Evolutionary conservation across 2,329 filamentous ascomycete species (phyloP).

Genomic region (Clathrospora elynae): DNA sequence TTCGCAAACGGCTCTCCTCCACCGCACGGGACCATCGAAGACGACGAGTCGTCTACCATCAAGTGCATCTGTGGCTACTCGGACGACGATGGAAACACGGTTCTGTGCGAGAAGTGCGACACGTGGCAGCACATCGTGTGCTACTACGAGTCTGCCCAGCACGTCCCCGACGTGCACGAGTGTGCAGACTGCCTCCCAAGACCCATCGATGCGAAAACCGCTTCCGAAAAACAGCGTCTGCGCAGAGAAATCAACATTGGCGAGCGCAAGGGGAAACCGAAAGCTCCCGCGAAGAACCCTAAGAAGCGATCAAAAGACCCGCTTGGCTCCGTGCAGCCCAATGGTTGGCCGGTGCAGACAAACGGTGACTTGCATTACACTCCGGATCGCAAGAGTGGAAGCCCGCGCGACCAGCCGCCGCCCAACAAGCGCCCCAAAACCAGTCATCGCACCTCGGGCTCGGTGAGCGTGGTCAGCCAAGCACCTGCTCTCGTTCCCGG

Average conservation of each 20-base stretch:
- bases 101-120: conserved; percentile 93
- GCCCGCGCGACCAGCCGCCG: conserved; percentile 60
- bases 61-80: conserved; percentile 95
- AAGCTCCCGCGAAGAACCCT: conserved; percentile 76
- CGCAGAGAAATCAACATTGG: conserved; percentile 64
- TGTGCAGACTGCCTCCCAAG: conserved; percentile 89
- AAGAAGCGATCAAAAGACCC: conserved; percentile 84
- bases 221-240: conserved; percentile 71
- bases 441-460: conserved; percentile 79
- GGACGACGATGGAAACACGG: conserved; percentile 97
- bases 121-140: conserved; percentile 99
- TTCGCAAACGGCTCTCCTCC: conserved; percentile 45
- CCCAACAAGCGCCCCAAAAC: conserved; percentile 79
- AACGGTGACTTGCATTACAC: conserved; percentile 61
- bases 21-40: conserved; percentile 54
- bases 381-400: conserved; percentile 55
- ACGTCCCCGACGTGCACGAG: conserved; percentile 76
- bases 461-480: conserved; percentile 69
- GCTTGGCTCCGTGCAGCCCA: conserved; percentile 63
- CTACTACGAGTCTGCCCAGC: conserved; percentile 80
- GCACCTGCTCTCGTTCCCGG: conserved; percentile 69
- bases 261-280: conserved; percentile 71
- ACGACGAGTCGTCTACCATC: conserved; percentile 89
- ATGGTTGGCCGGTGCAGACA: conserved; percentile 65
- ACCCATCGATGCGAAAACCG: conserved; percentile 72